phyloP scores from a whole-genome alignment of 2,329 filamentous ascomycete genomes.

The Anisogramma anomala region DNA sequence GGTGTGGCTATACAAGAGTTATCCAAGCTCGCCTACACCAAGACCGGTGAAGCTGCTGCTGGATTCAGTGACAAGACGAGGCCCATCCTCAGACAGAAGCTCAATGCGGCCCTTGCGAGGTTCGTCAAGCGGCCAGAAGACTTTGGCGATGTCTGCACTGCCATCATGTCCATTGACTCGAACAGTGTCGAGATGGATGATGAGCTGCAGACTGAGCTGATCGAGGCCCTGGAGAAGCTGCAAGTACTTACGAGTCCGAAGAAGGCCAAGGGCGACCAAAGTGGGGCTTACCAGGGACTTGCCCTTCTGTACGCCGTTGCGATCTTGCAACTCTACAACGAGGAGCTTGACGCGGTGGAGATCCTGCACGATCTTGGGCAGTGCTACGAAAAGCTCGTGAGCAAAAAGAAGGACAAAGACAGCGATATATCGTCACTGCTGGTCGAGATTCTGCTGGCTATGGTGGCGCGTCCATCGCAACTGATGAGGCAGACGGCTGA shows the following conservation, averaged over 20 bases:
- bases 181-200: constrained; percentile 41
- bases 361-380: constrained; percentile 72
- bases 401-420: constrained; percentile 42
- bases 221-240: constrained; percentile 41
- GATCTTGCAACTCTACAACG: constrained; percentile 80
- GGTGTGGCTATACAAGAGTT: constrained; percentile 39
- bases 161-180: constrained; percentile 41
- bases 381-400: constrained; percentile 57
- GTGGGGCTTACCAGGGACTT: constrained; percentile 49
- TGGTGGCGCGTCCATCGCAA: constrained; percentile 74
- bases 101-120: constrained; percentile 47
- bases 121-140: constrained; percentile 43
- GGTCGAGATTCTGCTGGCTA: constrained; percentile 80
- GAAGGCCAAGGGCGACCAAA: constrained; percentile 21
- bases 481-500: constrained; percentile 78
- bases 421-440: constrained; percentile 56
- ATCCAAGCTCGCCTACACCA: constrained; percentile 43
- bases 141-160: constrained; percentile 41
- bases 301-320: constrained; percentile 74
- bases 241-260: constrained; percentile 37
- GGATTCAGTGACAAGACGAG: constrained; percentile 41
- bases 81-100: constrained; percentile 42
- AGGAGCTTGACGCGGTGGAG: constrained; percentile 73
- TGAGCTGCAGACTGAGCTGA: constrained; percentile 40
- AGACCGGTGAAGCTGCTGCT: constrained; percentile 29